A percentile compares a stretch with the other conserved stretches of the same genome.
Evolutionary conservation across 331 rosid species (phyloP).

Genomic region (Malus hybrid): DNA sequence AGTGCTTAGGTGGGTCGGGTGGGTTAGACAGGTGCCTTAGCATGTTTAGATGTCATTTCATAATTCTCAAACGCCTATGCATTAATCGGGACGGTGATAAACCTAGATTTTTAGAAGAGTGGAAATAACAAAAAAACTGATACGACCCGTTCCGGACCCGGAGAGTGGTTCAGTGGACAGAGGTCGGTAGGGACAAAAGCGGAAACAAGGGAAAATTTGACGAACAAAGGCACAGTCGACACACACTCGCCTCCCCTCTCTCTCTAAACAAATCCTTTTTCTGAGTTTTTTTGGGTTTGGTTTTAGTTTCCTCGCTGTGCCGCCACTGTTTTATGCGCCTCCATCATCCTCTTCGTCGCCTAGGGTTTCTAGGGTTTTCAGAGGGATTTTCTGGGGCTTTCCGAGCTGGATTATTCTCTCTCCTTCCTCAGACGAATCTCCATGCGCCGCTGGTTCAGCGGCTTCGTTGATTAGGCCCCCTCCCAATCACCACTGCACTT

Average conservation of each 20-base stretch:
- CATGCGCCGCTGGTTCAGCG: slow-evolving; percentile 84
- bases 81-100: no score
- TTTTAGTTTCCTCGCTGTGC: slow-evolving; percentile 25
- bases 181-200: background rate
- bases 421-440: slow-evolving; percentile 45
- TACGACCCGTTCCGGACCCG: background rate
- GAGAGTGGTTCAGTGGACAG: background rate
- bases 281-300: background rate
- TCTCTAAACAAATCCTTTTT: slow-evolving; percentile 15
- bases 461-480: slow-evolving; percentile 58
- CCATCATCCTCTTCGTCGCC: slow-evolving; percentile 27
- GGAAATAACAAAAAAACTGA: background rate
- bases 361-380: slow-evolving; percentile 44
- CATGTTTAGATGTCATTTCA: rapidly evolving
- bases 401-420: slow-evolving; percentile 63
- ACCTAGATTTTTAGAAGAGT: no score
- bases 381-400: slow-evolving; percentile 9
- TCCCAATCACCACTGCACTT: background rate
- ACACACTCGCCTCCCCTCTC: background rate
- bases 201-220: background rate
- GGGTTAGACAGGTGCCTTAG: rapidly evolving
- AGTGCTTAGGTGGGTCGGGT: no score
- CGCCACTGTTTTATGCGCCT: slow-evolving; percentile 50
- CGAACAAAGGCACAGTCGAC: background rate
- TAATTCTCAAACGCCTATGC: no score